Percentiles rank a stretch among this genome's conserved stretches.
phyloP scores from a whole-genome alignment of 2,329 filamentous ascomycete species.

The Parascedosporium putredinis region DNA sequence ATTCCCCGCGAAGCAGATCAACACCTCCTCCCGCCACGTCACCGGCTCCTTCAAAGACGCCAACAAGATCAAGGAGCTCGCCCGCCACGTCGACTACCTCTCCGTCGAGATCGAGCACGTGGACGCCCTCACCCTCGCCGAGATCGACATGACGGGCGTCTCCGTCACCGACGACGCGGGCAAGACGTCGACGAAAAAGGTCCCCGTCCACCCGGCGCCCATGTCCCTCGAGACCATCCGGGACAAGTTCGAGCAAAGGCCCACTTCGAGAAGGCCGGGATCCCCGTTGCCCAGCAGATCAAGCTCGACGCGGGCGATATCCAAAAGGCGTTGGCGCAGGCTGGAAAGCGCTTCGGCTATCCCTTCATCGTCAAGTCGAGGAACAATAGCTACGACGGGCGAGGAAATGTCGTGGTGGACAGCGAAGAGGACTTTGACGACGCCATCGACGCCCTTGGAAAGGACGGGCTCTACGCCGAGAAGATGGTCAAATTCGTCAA shows the following conservation, averaged over 20 bases:
- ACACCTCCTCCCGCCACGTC: conserved; percentile 62
- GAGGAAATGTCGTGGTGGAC: conserved; percentile 49
- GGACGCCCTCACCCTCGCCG: conserved; percentile 78
- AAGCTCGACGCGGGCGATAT: conserved; percentile 50
- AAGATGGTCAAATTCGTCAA: conserved; percentile 77
- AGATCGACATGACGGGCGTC: conserved; percentile 58
- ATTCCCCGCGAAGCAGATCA: conserved; percentile 81
- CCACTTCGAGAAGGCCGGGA: conserved; percentile 55
- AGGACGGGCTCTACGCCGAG: conserved; percentile 73
- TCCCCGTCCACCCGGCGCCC: conserved; percentile 71
- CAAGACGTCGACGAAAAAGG: conserved; percentile 32
- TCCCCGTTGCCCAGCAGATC: conserved; percentile 64
- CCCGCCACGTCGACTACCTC: conserved; percentile 64
- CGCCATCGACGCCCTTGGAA: conserved; percentile 61
- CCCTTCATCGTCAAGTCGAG: conserved; percentile 90
- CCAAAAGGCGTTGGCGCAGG: conserved; percentile 49
- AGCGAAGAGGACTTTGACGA: conserved; percentile 38
- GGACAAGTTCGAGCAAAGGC: conserved; percentile 90
- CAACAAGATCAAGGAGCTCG: conserved; percentile 69
- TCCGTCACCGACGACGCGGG: conserved; percentile 32
- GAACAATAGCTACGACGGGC: conserved; percentile 87
- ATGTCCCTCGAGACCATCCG: conserved; percentile 80
- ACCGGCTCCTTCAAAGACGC: conserved; percentile 81
- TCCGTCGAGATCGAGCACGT: conserved; percentile 96
- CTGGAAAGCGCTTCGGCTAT: conserved; percentile 58